Conservation (phyloP, 2,329 filamentous ascomycete species). For the Leptographium procerum region DNA sequence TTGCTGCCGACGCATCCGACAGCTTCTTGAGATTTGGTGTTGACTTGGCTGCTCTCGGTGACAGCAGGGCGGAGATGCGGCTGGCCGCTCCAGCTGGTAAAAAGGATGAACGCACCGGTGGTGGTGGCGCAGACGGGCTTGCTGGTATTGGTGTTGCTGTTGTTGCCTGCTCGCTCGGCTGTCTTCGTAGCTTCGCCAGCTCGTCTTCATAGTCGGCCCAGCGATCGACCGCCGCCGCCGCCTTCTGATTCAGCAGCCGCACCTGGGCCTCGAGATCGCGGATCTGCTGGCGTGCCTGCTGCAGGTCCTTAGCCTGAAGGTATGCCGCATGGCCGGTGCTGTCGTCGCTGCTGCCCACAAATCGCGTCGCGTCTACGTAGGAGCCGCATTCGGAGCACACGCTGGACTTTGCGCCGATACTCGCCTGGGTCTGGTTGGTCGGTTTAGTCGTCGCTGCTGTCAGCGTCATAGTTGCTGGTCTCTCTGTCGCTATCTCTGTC, state of each 20-base stretch:
- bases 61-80: constrained; percentile 33
- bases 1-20: constrained; percentile 8
- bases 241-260: constrained; percentile 57
- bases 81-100: constrained; percentile 31
- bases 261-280: constrained; percentile 62
- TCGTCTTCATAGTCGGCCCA: constrained; percentile 77
- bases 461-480: background rate
- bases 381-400: background rate
- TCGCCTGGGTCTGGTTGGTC: background rate
- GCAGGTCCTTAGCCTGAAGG: constrained; percentile 22
- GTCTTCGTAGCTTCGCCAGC: constrained; percentile 44
- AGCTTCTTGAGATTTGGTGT: constrained; percentile 24
- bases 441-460: background rate
- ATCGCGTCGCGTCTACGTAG: background rate
- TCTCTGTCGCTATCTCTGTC: background rate
- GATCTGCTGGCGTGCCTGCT: constrained; percentile 48
- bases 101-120: constrained; percentile 30
- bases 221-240: constrained; percentile 49
- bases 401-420: background rate
- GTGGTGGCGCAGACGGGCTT: background rate
- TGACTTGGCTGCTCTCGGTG: constrained; percentile 30
- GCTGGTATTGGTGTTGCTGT: background rate
- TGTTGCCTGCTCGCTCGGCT: constrained; percentile 12
- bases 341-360: background rate
- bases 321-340: background rate